Conservation (phyloP, 1,139 yeast genomes). For the Candida pseudocylindracea region DNA sequence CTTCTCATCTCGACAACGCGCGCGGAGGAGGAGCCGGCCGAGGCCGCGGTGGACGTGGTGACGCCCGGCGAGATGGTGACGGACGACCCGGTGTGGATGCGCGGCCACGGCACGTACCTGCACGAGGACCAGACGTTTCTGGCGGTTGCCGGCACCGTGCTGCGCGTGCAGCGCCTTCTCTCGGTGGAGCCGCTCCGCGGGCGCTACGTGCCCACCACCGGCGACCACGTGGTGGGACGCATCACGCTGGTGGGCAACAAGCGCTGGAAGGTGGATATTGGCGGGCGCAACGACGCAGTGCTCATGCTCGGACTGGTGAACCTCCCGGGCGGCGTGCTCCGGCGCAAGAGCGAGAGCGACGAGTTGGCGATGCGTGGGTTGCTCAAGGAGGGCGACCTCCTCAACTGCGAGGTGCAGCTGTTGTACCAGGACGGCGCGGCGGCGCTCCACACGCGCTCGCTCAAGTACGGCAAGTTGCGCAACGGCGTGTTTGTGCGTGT, state of each 20-base stretch:
- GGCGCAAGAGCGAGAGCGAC: slow-evolving; percentile 87
- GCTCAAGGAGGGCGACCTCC: slow-evolving; percentile 87
- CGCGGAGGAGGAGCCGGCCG: slow-evolving; percentile 7
- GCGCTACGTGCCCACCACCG: slow-evolving; percentile 80
- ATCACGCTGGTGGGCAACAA: slow-evolving; percentile 86
- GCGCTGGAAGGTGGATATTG: slow-evolving; percentile 95
- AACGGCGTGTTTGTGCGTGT: slow-evolving; percentile 71
- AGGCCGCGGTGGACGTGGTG: slow-evolving; percentile 14
- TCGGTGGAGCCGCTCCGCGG: slow-evolving; percentile 74
- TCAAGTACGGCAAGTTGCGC: slow-evolving; percentile 85
- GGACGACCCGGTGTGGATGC: slow-evolving; percentile 94
- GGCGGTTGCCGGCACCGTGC: slow-evolving; percentile 45
- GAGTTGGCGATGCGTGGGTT: slow-evolving; percentile 91
- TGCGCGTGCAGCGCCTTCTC: background rate
- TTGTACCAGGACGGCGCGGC: slow-evolving; percentile 83
- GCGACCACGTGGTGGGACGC: slow-evolving; percentile 89
- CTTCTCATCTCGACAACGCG: slow-evolving; percentile 19
- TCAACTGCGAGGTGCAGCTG: slow-evolving; percentile 92
- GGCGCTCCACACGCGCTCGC: slow-evolving; percentile 80
- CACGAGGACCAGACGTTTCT: slow-evolving; percentile 54
- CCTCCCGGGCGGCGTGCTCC: slow-evolving; percentile 87
- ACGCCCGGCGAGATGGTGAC: slow-evolving; percentile 97
- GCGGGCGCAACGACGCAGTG: slow-evolving; percentile 80
- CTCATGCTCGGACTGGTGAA: slow-evolving; percentile 89
- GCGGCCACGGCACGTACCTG: slow-evolving; percentile 93